Conservation (phyloP, 345 rosid species). For the Eucalyptus marginata region DNA sequence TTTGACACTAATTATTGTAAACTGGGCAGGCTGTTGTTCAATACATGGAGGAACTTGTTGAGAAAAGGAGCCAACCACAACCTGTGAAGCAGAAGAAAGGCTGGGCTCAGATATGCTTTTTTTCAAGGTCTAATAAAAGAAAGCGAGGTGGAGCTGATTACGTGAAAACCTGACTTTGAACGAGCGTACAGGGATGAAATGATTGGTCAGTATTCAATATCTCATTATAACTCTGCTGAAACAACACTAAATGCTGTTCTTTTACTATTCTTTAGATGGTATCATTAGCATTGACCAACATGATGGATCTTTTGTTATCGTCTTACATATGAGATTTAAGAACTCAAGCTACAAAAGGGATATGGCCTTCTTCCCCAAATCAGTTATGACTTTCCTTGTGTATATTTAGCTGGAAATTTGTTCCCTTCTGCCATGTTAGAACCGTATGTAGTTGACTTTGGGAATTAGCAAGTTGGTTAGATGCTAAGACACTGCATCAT, state of each 20-base stretch:
- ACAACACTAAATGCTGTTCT: background rate
- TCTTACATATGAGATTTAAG: background rate
- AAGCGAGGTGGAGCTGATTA: slow-evolving; percentile 64
- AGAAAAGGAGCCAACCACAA: slow-evolving; percentile 38
- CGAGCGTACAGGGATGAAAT: background rate
- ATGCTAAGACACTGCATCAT: background rate
- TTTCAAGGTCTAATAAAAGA: slow-evolving; percentile 86
- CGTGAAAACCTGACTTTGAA: slow-evolving; percentile 28
- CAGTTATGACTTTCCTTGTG: background rate
- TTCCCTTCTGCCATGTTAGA: background rate
- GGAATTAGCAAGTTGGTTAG: background rate
- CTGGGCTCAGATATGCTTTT: slow-evolving; percentile 91
- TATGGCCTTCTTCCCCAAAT: background rate
- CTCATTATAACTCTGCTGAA: background rate
- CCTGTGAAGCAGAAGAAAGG: slow-evolving; percentile 76
- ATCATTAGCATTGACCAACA: background rate
- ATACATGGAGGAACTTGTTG: slow-evolving; percentile 70
- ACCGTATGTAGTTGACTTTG: background rate
- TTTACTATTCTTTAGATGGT: background rate
- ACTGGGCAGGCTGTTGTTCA: slow-evolving; percentile 71
- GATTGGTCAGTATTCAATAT: background rate
- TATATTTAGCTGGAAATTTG: background rate
- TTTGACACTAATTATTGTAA: background rate
- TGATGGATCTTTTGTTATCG: background rate
- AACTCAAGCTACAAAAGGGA: background rate